Evolutionary conservation across 2,329 filamentous ascomycete genomes (phyloP), one percentile per base, ranked within the genome.

Genomic region (Alternaria conjuncta): DNA sequence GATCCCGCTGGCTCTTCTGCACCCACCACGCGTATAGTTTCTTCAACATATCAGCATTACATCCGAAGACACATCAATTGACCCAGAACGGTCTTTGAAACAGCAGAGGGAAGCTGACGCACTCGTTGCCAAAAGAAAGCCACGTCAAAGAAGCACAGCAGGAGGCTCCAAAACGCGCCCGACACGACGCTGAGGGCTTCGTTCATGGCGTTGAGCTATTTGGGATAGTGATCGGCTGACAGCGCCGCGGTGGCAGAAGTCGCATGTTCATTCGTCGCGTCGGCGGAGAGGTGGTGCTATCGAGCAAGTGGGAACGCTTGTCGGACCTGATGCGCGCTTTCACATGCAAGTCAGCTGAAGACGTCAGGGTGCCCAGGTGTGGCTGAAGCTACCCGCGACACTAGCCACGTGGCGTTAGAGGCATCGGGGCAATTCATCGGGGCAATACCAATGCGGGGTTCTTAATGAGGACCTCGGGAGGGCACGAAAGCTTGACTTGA

Each of bases 21-120:
- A 82, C 86, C 83, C 89, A 90, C 89, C 91, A 93, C 58, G 83
- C 83, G 65, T 87, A 82, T 55, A 93, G 81, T 83, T 88, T 90
- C 92, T 95, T 79, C 50, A 75, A 47, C 69, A 75, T 74, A 57
- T 70, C 55, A 75, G 70, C 59, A 61, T 57, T 28, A 8, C 20
- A 45, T 20, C 28, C 26, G 21, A 55, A 43, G 41, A 51, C n/a
- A 55, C 30, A 45, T 32, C 49, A 44, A 28, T 23, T 21, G 20
- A 32, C 13, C 23, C 23, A 46, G 20, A 28, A 54, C 18, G 36
- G 26, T 18, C 50, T 26, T 43, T 28, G 15, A 15, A 21, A 25
- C 30, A 36, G n/a, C 49, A 21, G 47, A 44, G 13, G 54, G 49
- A 56, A 51, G 49, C 30, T 53, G 60, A 75, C 77, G 65, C 71